phyloP scores from a whole-genome alignment of 2,329 filamentous ascomycete species.

The Chrysoporthe austroafricana region DNA sequence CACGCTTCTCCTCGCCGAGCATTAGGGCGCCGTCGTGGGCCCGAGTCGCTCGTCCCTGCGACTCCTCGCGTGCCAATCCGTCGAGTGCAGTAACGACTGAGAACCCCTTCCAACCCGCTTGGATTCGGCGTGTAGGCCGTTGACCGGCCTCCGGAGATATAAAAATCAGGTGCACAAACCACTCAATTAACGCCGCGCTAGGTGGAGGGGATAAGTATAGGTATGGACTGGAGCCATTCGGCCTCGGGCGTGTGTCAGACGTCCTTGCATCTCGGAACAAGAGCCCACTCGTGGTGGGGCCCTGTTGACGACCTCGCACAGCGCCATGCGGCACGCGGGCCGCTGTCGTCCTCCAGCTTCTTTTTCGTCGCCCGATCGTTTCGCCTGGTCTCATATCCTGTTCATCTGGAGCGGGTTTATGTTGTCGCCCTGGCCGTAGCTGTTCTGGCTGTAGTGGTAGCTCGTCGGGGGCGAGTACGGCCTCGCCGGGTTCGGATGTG shows the following conservation, averaged over 20 bases:
- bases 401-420: slow-evolving; percentile 63
- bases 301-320: not conserved
- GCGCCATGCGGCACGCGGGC: not conserved
- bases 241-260: not conserved
- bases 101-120: not conserved
- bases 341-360: not conserved
- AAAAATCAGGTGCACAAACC: not conserved
- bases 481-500: slow-evolving; percentile 40
- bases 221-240: not conserved
- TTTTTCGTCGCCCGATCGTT: not conserved
- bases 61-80: not conserved
- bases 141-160: not conserved
- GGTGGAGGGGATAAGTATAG: not conserved
- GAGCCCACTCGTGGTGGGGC: not conserved
- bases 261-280: not conserved
- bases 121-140: not conserved
- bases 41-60: not conserved
- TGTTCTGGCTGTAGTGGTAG: slow-evolving; percentile 31
- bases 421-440: slow-evolving; percentile 39
- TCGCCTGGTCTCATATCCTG: slow-evolving; percentile 41
- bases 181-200: slow-evolving; percentile 6
- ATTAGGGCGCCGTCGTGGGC: too few species aligned
- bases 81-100: not conserved
- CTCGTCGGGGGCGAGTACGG: slow-evolving; percentile 31
- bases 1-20: not conserved